Evolutionary conservation across 371 early-diverging fungal genomes (phyloP).

Genomic region (Coemansia sp.): DNA sequence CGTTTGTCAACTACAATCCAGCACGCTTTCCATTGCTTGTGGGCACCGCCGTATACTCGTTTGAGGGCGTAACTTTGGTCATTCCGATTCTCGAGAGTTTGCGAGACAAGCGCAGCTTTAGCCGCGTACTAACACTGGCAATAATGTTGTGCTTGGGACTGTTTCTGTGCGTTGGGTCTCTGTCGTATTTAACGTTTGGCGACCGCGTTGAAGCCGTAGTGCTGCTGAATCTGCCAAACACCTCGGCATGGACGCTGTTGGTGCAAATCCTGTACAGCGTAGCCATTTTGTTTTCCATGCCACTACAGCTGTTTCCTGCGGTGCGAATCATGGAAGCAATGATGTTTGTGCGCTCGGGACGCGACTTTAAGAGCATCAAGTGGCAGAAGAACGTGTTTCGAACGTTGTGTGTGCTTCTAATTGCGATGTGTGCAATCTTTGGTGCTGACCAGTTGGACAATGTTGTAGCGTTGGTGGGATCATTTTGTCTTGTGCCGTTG

Average conservation of each 20-base stretch:
- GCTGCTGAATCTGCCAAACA: conserved; percentile 75
- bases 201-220: conserved; percentile 77
- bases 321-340: conserved; percentile 82
- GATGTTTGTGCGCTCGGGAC: conserved; percentile 59
- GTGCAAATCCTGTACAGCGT: conserved; percentile 83
- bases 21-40: conserved; percentile 74
- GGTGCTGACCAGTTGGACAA: conserved; percentile 84
- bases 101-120: conserved; percentile 78
- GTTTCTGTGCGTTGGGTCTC: conserved; percentile 70
- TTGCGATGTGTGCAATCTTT: conserved; percentile 69
- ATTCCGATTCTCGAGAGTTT: conserved; percentile 89
- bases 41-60: conserved; percentile 92
- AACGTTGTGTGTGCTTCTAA: conserved; percentile 60
- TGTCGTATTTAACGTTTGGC: conserved; percentile 87
- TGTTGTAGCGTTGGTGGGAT: conserved; percentile 86
- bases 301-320: conserved; percentile 82
- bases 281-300: conserved; percentile 86
- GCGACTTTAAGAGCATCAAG: conserved; percentile 58
- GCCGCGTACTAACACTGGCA: conserved; percentile 66
- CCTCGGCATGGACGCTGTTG: conserved; percentile 55
- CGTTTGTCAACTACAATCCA: conserved; percentile 59
- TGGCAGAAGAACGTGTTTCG: conserved; percentile 88
- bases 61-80: conserved; percentile 88
- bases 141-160: conserved; percentile 69
- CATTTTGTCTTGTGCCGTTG: conserved; percentile 74